Base-by-base conservation (phyloP, 352 stramenopile species). In the Phytophthora lateralis region DNA sequence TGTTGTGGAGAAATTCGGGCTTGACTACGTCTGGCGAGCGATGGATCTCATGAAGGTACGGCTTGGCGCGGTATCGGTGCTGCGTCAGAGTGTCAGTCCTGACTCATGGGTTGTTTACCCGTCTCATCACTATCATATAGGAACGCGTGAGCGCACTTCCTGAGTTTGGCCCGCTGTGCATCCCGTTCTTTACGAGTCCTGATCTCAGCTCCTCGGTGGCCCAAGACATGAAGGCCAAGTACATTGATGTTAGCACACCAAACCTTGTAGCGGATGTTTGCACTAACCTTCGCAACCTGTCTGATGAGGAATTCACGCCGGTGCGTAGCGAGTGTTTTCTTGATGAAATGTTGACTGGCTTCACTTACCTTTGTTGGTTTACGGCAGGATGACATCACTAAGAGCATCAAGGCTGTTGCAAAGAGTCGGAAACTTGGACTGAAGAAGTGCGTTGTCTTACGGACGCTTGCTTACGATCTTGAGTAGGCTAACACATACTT, bases 41-140 rank as follows among this genome's bases (percentile, higher is more conserved):
- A 89, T 94, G 74, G 73, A 87, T 56, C 46, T 94, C 32, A 96
- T 96, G 87, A 94, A 94, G 71, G 82, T 90, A 48, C 14, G 38
- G 15, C 15, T 44, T 12, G 14, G 32, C 2, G 11, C 15, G 15
- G 12, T 48, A 11, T 11, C 14, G 10, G 2, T 20, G 8, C 21
- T 45, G 21, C 26, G 46, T 49, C 5, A 37, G n/a, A 45, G 35
- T 1, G 38, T 11, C 10, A 20, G 8, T 55, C 3, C 4, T 29
- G 56, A 17, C 24, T 53, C 29, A 59, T 9, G 8, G 1, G 21
- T 21, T 37, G 3, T 21, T 52, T 21, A 29, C 15, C 8, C 30
- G 12, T 34, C 27, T 48, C n/a, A 21, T 45, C 53, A 11, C 2
- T 44, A 29, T 55, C 44, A 17, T 38, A 7, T 46, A 91, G 82